Percentiles rank a stretch among this genome's conserved stretches.
Conservation (phyloP, 352 stramenopile genomes). For the Globisporangium solare region DNA sequence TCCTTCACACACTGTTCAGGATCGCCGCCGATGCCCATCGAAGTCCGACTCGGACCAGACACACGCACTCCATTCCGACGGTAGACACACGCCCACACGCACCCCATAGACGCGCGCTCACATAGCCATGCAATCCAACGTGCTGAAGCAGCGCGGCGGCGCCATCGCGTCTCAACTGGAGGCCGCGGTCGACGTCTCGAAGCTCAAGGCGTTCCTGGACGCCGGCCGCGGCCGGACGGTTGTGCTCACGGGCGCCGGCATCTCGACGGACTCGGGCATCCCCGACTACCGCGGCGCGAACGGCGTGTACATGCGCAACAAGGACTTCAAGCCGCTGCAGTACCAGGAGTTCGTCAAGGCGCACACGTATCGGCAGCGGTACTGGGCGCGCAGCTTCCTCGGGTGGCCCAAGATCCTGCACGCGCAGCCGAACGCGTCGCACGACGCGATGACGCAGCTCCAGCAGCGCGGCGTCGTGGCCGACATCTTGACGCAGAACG, state of each 20-base stretch:
- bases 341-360: slow-evolving; percentile 89
- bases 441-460: slow-evolving; percentile 85
- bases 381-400: slow-evolving; percentile 91
- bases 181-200: slow-evolving; percentile 19
- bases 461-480: slow-evolving; percentile 40
- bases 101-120: not conserved
- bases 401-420: slow-evolving; percentile 81
- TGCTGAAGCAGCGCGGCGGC: slow-evolving; percentile 2
- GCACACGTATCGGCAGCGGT: slow-evolving; percentile 84
- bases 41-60: not conserved
- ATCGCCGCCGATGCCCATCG: not conserved
- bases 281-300: slow-evolving; percentile 95
- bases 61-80: too few relatives aligned
- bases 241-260: slow-evolving; percentile 92
- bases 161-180: not conserved
- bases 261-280: slow-evolving; percentile 96
- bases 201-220: slow-evolving; percentile 56
- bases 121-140: slow-evolving; percentile 3
- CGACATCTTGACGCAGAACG: slow-evolving; percentile 95
- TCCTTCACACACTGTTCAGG: too few relatives aligned
- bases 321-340: slow-evolving; percentile 93
- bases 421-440: slow-evolving; percentile 84
- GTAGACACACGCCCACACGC: not conserved
- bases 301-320: slow-evolving; percentile 92
- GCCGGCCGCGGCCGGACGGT: slow-evolving; percentile 40